These are phyloP conservation scores for Arabidopsis arenosa DNA, from an alignment of 345 rosid genomes.

Conservation along the genomic window DNA sequence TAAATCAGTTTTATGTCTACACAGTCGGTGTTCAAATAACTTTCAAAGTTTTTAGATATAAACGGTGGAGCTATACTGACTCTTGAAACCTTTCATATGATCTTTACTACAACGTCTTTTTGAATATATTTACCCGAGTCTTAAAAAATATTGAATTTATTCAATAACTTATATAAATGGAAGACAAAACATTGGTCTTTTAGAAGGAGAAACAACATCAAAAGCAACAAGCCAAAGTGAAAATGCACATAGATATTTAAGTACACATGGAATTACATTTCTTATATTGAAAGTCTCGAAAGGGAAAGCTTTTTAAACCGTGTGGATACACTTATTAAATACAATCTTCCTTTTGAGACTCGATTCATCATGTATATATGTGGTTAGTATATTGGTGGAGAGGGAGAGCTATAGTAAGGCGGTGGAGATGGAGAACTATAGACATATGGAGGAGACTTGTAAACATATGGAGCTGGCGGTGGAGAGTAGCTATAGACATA, in stretches of 20 bases:
- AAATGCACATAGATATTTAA: background rate
- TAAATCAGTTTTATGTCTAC: too few relatives aligned
- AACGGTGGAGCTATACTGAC: background rate
- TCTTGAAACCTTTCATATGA: background rate
- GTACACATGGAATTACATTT: conserved; percentile 15
- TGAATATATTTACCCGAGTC: too few relatives aligned
- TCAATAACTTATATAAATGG: background rate
- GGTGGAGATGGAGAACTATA: background rate
- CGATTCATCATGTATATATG: conserved; percentile 10
- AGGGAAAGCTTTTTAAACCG: background rate
- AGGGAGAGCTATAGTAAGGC: conserved; percentile 29
- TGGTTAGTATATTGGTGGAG: conserved; percentile 40
- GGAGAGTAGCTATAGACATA: background rate
- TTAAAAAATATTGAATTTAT: background rate
- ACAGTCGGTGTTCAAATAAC: too few relatives aligned
- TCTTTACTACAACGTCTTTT: too few relatives aligned
- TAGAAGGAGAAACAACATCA: conserved; percentile 25
- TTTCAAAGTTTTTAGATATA: too few relatives aligned
- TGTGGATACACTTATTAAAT: background rate
- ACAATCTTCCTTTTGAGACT: conserved; percentile 16
- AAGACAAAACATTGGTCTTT: conserved; percentile 18
- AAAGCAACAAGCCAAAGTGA: conserved; percentile 17
- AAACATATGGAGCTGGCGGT: background rate
- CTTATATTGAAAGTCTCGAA: conserved; percentile 1
- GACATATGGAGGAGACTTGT: conserved; percentile 2